Evolutionary conservation across 805 yeast genomes (phyloP).

Genomic region (Candida khao-thaluensis): DNA sequence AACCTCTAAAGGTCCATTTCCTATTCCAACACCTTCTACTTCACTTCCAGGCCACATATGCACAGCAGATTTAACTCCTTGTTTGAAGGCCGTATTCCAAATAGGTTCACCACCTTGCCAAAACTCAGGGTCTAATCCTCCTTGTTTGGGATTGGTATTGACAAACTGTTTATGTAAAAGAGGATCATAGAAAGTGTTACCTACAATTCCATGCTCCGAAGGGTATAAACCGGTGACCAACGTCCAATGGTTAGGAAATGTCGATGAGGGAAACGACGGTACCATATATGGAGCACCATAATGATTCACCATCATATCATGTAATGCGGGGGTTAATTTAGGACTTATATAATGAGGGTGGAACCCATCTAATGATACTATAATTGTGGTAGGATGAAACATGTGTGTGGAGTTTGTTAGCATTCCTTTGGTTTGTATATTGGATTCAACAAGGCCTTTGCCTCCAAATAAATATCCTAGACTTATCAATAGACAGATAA

Average conservation of each 20-base stretch:
- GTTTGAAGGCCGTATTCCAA: constrained; percentile 72
- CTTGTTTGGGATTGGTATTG: constrained; percentile 54
- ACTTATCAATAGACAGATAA: background rate
- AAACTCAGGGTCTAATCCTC: constrained; percentile 54
- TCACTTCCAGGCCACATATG: constrained; percentile 98
- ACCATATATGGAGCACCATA: constrained; percentile 78
- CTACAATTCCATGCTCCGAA: constrained; percentile 81
- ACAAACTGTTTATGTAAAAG: constrained; percentile 52
- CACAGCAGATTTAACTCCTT: constrained; percentile 66
- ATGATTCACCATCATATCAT: constrained; percentile 50
- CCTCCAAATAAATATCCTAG: background rate
- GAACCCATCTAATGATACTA: constrained; percentile 84
- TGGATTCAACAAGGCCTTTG: too few relatives aligned
- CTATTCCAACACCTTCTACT: constrained; percentile 49
- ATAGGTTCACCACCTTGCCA: constrained; percentile 88
- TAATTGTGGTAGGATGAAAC: constrained; percentile 75
- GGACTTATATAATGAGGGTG: constrained; percentile 82
- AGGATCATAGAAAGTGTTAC: constrained; percentile 77
- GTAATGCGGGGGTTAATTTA: constrained; percentile 67
- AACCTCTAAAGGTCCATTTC: constrained; percentile 45
- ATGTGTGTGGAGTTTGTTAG: constrained; percentile 62
- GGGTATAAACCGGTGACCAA: constrained; percentile 85
- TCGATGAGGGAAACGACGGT: constrained; percentile 85
- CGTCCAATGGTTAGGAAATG: constrained; percentile 93
- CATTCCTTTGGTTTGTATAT: constrained; percentile 15